phyloP scores from a whole-genome alignment of 352 stramenopile species.

The Pythium rishiriense region DNA sequence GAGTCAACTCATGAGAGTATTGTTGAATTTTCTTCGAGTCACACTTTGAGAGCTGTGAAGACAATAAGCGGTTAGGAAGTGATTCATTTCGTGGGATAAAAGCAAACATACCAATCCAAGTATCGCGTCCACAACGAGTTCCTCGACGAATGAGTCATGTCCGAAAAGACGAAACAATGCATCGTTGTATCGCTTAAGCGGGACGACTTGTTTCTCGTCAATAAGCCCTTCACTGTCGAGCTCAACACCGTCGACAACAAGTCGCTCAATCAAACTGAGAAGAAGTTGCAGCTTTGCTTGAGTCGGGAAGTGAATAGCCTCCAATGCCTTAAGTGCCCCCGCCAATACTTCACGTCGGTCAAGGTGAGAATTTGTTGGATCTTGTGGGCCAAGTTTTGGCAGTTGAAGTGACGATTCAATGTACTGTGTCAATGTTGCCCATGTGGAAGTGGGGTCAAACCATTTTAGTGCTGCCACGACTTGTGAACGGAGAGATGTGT shows the following conservation, averaged over 20 bases:
- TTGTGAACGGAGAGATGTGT: conserved; percentile 61
- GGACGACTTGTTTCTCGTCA: neutral
- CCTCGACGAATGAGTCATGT: conserved; percentile 61
- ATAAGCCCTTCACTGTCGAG: neutral
- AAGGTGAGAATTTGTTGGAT: conserved; percentile 18
- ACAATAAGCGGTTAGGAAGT: neutral
- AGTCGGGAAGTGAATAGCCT: conserved; percentile 53
- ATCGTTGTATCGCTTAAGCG: conserved; percentile 33
- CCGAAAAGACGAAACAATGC: conserved; percentile 68
- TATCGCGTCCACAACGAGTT: conserved; percentile 67
- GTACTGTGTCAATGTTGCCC: conserved; percentile 69
- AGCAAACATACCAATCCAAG: conserved; percentile 46
- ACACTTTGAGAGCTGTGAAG: conserved; percentile 44
- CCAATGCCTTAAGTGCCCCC: conserved; percentile 67
- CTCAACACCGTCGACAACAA: conserved; percentile 29
- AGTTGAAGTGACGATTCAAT: conserved; percentile 44
- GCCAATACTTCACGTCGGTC: conserved; percentile 55
- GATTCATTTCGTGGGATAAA: neutral
- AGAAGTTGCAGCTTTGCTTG: conserved; percentile 73
- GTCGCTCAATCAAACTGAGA: conserved; percentile 56
- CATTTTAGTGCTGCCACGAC: conserved; percentile 69
- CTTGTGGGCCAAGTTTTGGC: conserved; percentile 5
- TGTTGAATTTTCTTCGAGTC: conserved; percentile 60
- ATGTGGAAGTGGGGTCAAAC: conserved; percentile 67
- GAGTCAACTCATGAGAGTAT: conserved; percentile 46